Base-by-base conservation (phyloP, 345 rosid genomes). In the Ceriops zippeliana region DNA sequence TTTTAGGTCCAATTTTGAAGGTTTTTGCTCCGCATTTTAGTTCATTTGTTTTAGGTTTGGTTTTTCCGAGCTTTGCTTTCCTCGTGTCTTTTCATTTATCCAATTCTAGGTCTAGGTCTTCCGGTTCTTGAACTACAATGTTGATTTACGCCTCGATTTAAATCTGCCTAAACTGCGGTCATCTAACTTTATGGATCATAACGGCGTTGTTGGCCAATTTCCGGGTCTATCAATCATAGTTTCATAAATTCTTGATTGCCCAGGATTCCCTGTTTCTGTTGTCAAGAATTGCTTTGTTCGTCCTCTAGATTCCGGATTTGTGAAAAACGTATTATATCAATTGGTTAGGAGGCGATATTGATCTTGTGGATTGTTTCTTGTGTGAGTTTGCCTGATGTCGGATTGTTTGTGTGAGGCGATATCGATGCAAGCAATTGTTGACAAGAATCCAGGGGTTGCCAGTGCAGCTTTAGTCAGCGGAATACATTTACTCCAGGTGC, bases 401-500 rank as follows among this genome's bases (percentile, higher is more conserved):
- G 5, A 21, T 27, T 56, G 59, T 22, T 24, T 24, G 34, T 63
- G 67, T 35, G 47, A 69, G 38, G 62, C 54, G 99, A 54, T 95
- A 90, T 75, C 78, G 83, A 95, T 91, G 77, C 98, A 95, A 86
- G 98, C 99, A 61, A 91, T 95, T 69, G 99, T 95, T 75, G 99
- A 95, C 82, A 91, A 95, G 81, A 95, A 95, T 78, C 98, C 98
- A 5, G 96, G 90, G 73, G 99, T 95, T 73, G 91, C 99, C 24
- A 95, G 99, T 87, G 99, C 99, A 72, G 97, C 99, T 61, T 83
- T 95, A 75, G 96, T 95, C 77, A 95, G 99, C 52, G 99, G 99
- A 65, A 85, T 91, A 77, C 99, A 91, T 78, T 82, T 95, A 72
- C 93, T 95, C 37, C 91, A 87, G 99, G 99, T 95, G 81, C 34